Evolutionary conservation across 768 basidiomycete genomes (phyloP).

Genomic region (Paxillus rubicundulus): DNA sequence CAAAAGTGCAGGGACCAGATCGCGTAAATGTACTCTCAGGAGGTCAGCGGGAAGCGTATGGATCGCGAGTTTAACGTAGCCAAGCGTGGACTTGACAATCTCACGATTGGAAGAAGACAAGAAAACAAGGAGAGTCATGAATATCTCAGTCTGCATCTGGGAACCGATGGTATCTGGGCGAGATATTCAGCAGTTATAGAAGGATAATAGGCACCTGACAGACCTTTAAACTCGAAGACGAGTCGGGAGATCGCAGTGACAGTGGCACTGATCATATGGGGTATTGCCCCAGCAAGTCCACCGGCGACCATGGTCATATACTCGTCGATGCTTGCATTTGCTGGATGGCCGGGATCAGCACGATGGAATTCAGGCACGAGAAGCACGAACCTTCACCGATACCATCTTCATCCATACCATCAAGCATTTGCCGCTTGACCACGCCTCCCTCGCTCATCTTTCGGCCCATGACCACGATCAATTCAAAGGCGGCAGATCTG

Average conservation of each 20-base stretch:
- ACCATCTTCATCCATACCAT: constrained; percentile 79
- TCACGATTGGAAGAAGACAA: constrained; percentile 93
- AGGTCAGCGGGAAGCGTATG: constrained; percentile 76
- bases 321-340: constrained; percentile 78
- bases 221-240: constrained; percentile 95
- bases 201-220: neutral
- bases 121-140: constrained; percentile 86
- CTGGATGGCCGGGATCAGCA: constrained; percentile 33
- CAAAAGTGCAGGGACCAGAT: constrained; percentile 80
- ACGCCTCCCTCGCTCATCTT: constrained; percentile 89
- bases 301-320: constrained; percentile 97
- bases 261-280: constrained; percentile 98
- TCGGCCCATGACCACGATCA: constrained; percentile 86
- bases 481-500: constrained; percentile 82
- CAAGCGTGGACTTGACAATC: constrained; percentile 94
- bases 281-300: constrained; percentile 87
- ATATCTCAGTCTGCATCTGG: constrained; percentile 77
- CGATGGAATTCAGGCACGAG: constrained; percentile 2
- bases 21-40: constrained; percentile 72
- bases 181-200: neutral
- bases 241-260: constrained; percentile 92
- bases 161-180: constrained; percentile 61
- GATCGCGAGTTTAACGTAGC: constrained; percentile 90
- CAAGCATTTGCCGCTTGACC: constrained; percentile 71
- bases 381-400: constrained; percentile 38